Evolutionary conservation across 2,329 filamentous ascomycete genomes (phyloP).

Genomic region (Incumbomyces lentus): DNA sequence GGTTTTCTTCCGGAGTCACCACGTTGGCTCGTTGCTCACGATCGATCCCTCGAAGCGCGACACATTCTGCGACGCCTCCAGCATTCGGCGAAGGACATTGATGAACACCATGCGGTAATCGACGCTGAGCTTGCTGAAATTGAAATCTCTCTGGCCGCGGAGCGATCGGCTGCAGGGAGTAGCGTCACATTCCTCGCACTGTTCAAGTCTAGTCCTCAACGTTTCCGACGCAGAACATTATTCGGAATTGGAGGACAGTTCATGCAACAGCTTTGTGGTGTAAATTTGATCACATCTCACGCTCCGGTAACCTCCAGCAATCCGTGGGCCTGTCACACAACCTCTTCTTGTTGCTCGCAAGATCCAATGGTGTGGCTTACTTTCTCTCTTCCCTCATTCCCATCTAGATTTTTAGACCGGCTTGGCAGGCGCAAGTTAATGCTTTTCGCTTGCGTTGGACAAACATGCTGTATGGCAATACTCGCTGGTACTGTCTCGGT

Average conservation of each 20-base stretch:
- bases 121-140: conserved; percentile 2
- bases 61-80: neutral
- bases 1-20: conserved; percentile 1
- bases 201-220: conserved; percentile 23
- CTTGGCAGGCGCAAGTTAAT: too few species aligned
- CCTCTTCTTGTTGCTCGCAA: too few species aligned
- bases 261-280: conserved; percentile 36
- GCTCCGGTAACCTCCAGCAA: conserved; percentile 33
- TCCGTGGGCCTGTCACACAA: conserved; percentile 31
- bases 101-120: neutral
- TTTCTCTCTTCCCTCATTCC: too few species aligned
- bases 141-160: conserved; percentile 10
- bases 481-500: too few species aligned
- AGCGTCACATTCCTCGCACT: conserved; percentile 26
- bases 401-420: too few species aligned
- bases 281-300: conserved; percentile 38
- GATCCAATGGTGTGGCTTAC: too few species aligned
- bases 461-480: too few species aligned
- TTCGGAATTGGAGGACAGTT: conserved; percentile 27
- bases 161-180: conserved; percentile 24
- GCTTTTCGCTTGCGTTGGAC: too few species aligned
- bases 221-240: conserved; percentile 26
- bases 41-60: neutral
- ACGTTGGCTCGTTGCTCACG: neutral
- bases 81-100: neutral